These are phyloP conservation scores for Puccinia triticina DNA, from an alignment of 1,284 basidiomycete species.

Conservation along the genomic window DNA sequence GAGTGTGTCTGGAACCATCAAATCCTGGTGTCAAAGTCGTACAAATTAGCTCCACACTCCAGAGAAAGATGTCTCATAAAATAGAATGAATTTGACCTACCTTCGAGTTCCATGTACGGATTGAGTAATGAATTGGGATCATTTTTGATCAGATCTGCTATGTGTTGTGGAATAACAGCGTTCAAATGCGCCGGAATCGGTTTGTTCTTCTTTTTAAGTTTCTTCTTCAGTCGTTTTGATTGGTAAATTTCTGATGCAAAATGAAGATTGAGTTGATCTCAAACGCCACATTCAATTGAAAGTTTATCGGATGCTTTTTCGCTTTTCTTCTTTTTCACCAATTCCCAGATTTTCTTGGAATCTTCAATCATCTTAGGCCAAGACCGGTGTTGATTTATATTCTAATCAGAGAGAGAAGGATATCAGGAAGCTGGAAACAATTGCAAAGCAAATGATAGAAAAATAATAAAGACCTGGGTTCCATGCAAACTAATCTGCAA, in stretches of 20 bases:
- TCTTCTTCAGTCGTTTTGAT: background rate
- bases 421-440: too few species aligned
- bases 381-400: background rate
- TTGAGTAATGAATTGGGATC: too few species aligned
- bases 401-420: too few species aligned
- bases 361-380: constrained; percentile 17
- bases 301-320: too few species aligned
- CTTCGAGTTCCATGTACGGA: constrained; percentile 13
- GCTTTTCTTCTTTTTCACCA: background rate
- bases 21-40: constrained; percentile 55
- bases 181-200: background rate
- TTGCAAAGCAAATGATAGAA: background rate
- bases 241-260: background rate
- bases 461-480: background rate
- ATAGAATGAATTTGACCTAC: background rate
- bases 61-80: background rate
- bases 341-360: background rate
- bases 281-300: background rate
- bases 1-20: constrained; percentile 60
- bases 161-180: background rate
- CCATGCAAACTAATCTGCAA: constrained; percentile 11
- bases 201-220: too few species aligned
- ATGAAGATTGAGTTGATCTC: background rate
- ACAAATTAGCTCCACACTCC: background rate
- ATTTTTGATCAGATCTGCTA: constrained; percentile 4